Evolutionary conservation across 2,329 filamentous ascomycete species (phyloP), one percentile per base, ranked within the genome.

Genomic region (Penicillium sp.): DNA sequence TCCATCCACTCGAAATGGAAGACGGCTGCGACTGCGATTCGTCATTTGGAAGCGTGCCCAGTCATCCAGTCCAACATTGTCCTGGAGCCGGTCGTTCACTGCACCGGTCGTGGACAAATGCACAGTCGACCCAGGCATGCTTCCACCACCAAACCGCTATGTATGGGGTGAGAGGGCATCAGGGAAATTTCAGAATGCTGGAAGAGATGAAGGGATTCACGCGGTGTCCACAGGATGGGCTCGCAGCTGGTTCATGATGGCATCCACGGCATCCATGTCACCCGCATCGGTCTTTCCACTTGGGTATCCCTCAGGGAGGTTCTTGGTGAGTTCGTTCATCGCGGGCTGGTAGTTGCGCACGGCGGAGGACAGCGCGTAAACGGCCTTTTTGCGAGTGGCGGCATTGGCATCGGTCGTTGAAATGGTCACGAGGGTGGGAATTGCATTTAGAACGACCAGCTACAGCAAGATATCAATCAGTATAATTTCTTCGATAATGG

Each of bases 341-440:
- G 68, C 83, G 1, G 88, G 86, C 70, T 95, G 91, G 65, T 87
- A 94, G 66, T 98, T 98, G 62, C 93, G 78, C 39, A 87, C 79
- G 4, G 81, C 85, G 10, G 84, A 91, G 62, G 88, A 95, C 33
- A 98, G 76, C 9, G 91, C 93, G 58, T 89, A 90, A 19, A 94
- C 74, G 10, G 90, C 88, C 76, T 96, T 98, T 65, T 86, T 83
- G 52, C 90, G 78, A 35, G 89, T 86, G 7, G 76, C 73, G 41
- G 74, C 70, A 37, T 78, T 71, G 49, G 83, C 71, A 43, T 80
- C 81, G 29, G 78, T 74, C 21, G 75, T 71, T 4, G 80, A 76
- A 48, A 95, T 62, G 34, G 74, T 72, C 7, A 88, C 81, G 15
- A 98, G 76, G 20, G 69, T 76, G 25, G 83, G 78, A 19, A 96